phyloP scores from a whole-genome alignment of 2,329 filamentous ascomycete genomes.

The Scleromitrula shiraiana region DNA sequence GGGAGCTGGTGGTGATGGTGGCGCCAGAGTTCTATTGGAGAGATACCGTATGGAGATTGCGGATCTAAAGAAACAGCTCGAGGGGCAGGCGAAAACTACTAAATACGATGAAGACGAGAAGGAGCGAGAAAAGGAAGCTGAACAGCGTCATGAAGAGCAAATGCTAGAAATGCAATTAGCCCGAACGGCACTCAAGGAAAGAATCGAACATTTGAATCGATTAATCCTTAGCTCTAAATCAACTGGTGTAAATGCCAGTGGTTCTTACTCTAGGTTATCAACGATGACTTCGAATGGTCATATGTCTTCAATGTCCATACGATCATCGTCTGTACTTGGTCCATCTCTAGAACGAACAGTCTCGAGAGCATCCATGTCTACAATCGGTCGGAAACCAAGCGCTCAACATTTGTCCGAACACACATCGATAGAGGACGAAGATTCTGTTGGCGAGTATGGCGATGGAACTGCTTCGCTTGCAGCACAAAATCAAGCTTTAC shows the following conservation, averaged over 20 bases:
- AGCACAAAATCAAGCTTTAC: constrained; percentile 84
- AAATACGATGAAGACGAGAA: constrained; percentile 64
- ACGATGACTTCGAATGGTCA: constrained; percentile 32
- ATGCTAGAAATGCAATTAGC: constrained; percentile 98
- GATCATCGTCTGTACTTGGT: constrained; percentile 59
- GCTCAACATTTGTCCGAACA: constrained; percentile 20
- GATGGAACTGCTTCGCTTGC: constrained; percentile 76
- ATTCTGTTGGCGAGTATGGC: constrained; percentile 71
- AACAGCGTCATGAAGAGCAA: constrained; percentile 87
- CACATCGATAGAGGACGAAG: constrained; percentile 47
- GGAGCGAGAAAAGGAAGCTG: constrained; percentile 68
- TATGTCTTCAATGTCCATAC: constrained; percentile 45
- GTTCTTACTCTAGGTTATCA: constrained; percentile 61
- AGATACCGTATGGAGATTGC: constrained; percentile 73
- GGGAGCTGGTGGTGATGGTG: constrained; percentile 71
- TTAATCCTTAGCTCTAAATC: constrained; percentile 95
- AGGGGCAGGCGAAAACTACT: constrained; percentile 68
- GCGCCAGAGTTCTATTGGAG: constrained; percentile 79
- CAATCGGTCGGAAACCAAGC: constrained; percentile 23
- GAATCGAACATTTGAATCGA: constrained; percentile 93
- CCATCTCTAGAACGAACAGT: constrained; percentile 59
- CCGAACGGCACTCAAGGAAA: constrained; percentile 89
- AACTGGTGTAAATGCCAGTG: constrained; percentile 78
- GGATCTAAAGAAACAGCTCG: constrained; percentile 71
- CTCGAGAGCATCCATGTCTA: constrained; percentile 53